phyloP scores from a whole-genome alignment of 768 basidiomycete species.

The Tulasnella sp. region DNA sequence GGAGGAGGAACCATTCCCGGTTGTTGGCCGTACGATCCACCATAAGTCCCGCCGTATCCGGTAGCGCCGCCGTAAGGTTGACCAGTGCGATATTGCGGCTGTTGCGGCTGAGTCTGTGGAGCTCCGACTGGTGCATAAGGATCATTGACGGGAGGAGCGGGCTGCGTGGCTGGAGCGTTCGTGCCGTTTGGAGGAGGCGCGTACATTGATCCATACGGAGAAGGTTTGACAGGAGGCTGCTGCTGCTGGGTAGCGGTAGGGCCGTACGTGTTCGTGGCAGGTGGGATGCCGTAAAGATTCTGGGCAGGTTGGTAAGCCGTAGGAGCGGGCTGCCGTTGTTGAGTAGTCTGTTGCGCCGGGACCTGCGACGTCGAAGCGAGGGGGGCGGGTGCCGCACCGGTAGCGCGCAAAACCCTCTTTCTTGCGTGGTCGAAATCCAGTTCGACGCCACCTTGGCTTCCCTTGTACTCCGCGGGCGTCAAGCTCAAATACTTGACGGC shows the following conservation, averaged over 20 bases:
- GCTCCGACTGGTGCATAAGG: constrained; percentile 33
- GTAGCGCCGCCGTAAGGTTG: constrained; percentile 28
- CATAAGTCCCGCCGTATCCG: constrained; percentile 19
- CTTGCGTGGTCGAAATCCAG: constrained; percentile 39
- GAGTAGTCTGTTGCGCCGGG: constrained; percentile 20
- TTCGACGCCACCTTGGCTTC: constrained; percentile 38
- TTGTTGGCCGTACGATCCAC: constrained; percentile 26
- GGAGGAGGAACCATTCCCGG: constrained; percentile 31
- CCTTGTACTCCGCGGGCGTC: constrained; percentile 72
- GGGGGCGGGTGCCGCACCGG: constrained; percentile 32
- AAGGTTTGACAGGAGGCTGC: constrained; percentile 21
- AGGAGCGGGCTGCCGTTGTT: background rate
- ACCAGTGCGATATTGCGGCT: constrained; percentile 13
- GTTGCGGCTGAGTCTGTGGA: constrained; percentile 14
- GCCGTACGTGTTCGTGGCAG: constrained; percentile 14
- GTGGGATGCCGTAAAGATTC: background rate
- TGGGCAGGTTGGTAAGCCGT: background rate
- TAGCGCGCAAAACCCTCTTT: constrained; percentile 41
- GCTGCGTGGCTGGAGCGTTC: background rate
- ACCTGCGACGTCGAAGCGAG: constrained; percentile 33
- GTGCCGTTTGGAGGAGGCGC: constrained; percentile 20
- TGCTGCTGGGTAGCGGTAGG: constrained; percentile 23
- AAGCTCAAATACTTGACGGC: constrained; percentile 71
- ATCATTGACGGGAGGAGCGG: constrained; percentile 19
- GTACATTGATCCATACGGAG: constrained; percentile 6